Percentiles rank a stretch among this genome's conserved stretches.
phyloP scores from a whole-genome alignment of 305 asterid genomes.

The Fraxinus angustifolia region DNA sequence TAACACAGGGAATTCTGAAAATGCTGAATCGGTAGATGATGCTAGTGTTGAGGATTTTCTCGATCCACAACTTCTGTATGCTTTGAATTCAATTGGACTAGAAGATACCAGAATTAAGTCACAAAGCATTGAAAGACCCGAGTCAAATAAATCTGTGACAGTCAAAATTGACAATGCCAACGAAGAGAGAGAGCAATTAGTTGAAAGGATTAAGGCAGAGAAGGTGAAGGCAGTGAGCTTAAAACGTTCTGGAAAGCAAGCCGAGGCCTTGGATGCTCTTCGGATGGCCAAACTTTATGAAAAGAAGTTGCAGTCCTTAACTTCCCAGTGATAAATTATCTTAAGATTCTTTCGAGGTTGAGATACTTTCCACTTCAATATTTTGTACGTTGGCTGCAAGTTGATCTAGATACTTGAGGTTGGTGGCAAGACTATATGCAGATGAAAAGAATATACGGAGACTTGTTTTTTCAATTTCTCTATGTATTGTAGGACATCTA shows the following conservation, averaged over 20 bases:
- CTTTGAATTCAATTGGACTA: conserved; percentile 76
- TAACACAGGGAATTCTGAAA: conserved; percentile 31
- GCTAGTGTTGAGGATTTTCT: conserved; percentile 81
- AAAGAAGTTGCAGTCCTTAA: conserved; percentile 68
- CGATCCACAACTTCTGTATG: conserved; percentile 91
- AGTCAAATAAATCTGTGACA: conserved; percentile 26
- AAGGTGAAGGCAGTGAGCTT: conserved; percentile 72
- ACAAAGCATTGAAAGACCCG: conserved; percentile 31
- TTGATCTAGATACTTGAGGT: neutral
- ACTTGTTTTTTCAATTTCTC: neutral
- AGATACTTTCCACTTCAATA: neutral
- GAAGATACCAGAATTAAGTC: conserved; percentile 33
- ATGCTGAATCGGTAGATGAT: conserved; percentile 42
- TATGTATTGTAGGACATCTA: neutral
- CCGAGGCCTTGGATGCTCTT: conserved; percentile 81
- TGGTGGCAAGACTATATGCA: neutral
- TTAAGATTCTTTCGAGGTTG: neutral
- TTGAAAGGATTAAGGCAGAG: conserved; percentile 68
- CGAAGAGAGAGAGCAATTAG: conserved; percentile 55
- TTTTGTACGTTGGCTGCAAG: neutral
- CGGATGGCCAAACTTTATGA: conserved; percentile 72
- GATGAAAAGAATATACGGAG: neutral
- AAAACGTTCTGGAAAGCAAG: conserved; percentile 85
- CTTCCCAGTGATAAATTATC: conserved; percentile 20
- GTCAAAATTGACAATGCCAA: conserved; percentile 25